These are phyloP conservation scores for Sesbania bispinosa DNA, from an alignment of 306 rosid species.

Conservation along the genomic window DNA sequence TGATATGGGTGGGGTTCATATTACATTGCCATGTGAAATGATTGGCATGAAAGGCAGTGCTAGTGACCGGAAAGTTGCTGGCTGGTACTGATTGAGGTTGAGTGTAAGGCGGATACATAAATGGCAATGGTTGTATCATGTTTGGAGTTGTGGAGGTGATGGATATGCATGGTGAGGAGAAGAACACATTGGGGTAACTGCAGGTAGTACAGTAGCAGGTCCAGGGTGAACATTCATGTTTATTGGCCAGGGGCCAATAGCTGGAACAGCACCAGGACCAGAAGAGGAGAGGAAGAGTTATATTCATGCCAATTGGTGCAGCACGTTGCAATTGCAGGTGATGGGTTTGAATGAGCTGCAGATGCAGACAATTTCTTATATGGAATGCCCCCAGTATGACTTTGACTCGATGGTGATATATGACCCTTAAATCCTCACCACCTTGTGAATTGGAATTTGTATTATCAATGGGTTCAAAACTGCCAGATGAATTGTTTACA, in stretches of 20 bases:
- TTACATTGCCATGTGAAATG: slow-evolving; percentile 83
- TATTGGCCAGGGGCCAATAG: slow-evolving; percentile 79
- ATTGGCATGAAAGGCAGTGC: slow-evolving; percentile 71
- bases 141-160: slow-evolving; percentile 93
- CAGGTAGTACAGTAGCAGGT: slow-evolving; percentile 48
- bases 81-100: slow-evolving; percentile 80
- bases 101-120: slow-evolving; percentile 69
- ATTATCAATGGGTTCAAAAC: slow-evolving; percentile 47
- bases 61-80: slow-evolving; percentile 65
- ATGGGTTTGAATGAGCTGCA: slow-evolving; percentile 95
- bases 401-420: slow-evolving; percentile 33
- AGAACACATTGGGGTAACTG: slow-evolving; percentile 71
- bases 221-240: slow-evolving; percentile 89
- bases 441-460: slow-evolving; percentile 37
- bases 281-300: slow-evolving; percentile 66
- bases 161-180: slow-evolving; percentile 89
- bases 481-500: slow-evolving; percentile 41
- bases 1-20: slow-evolving; percentile 49
- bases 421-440: slow-evolving; percentile 53
- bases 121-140: slow-evolving; percentile 88
- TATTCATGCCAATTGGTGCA: slow-evolving; percentile 67
- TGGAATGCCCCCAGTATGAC: slow-evolving; percentile 45
- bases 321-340: slow-evolving; percentile 64
- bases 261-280: slow-evolving; percentile 57
- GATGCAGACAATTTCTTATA: slow-evolving; percentile 87